These are phyloP conservation scores for Citrus glauca DNA, from an alignment of 345 rosid species.

Conservation along the genomic window DNA sequence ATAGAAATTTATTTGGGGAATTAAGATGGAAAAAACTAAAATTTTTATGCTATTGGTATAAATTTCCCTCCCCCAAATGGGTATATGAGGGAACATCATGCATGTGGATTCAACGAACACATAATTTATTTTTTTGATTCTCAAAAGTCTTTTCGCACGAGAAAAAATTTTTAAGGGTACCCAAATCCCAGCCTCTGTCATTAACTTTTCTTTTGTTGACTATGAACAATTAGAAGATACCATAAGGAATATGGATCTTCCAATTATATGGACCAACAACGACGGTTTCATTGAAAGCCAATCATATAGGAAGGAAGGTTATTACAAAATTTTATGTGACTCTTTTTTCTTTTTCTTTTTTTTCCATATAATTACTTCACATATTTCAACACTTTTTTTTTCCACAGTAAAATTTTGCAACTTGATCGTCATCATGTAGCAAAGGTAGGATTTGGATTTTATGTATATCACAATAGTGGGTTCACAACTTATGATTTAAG, in stretches of 20 bases:
- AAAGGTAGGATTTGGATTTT: conserved; percentile 5
- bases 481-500: background rate
- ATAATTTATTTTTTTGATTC: background rate
- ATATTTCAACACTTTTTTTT: background rate
- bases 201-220: background rate
- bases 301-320: background rate
- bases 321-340: background rate
- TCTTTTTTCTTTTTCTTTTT: too few relatives aligned
- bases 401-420: too few relatives aligned
- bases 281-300: background rate
- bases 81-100: background rate
- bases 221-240: background rate
- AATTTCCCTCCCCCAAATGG: too few relatives aligned
- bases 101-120: conserved; percentile 15
- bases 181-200: background rate
- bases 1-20: too few relatives aligned
- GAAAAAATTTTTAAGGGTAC: background rate
- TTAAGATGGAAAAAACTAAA: too few relatives aligned
- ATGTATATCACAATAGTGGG: background rate
- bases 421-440: background rate
- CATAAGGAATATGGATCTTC: background rate
- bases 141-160: background rate
- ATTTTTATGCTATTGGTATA: too few relatives aligned
- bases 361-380: background rate
- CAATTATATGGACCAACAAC: background rate